phyloP scores from a whole-genome alignment of 1,284 basidiomycete species.

The Boletus sp. region DNA sequence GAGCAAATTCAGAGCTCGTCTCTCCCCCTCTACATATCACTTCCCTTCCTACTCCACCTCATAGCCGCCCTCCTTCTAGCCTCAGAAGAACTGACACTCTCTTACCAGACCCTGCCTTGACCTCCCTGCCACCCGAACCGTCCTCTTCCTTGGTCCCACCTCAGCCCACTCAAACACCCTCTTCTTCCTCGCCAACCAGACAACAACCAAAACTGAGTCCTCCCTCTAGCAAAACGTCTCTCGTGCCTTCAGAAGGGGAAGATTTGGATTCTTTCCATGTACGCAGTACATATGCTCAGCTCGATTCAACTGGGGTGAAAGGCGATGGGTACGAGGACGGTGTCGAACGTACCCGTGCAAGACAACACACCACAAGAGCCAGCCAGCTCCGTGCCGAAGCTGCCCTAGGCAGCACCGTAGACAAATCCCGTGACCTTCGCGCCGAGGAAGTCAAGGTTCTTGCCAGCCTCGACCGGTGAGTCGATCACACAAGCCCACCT shows the following conservation, averaged over 20 bases:
- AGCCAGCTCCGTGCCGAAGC: conserved; percentile 60
- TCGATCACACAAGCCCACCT: conserved; percentile 14
- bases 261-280: conserved; percentile 87
- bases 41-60: conserved; percentile 38
- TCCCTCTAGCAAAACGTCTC: conserved; percentile 58
- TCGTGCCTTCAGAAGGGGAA: conserved; percentile 74
- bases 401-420: conserved; percentile 57
- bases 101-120: conserved; percentile 22
- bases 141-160: conserved; percentile 25
- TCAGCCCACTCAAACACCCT: conserved; percentile 35
- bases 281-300: conserved; percentile 84
- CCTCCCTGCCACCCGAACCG: conserved; percentile 15
- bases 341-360: conserved; percentile 90
- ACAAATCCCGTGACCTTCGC: conserved; percentile 63
- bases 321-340: conserved; percentile 94
- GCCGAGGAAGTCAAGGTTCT: conserved; percentile 70
- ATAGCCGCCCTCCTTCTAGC: conserved; percentile 38
- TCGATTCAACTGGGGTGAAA: conserved; percentile 83
- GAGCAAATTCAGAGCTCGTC: conserved; percentile 20
- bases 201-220: conserved; percentile 42
- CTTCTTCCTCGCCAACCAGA: conserved; percentile 43
- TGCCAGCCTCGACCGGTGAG: conserved; percentile 80
- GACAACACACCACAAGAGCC: conserved; percentile 61
- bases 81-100: conserved; percentile 32
- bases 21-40: conserved; percentile 25